Base-by-base conservation (phyloP, 306 rosid species). In the Argentina anserina region DNA sequence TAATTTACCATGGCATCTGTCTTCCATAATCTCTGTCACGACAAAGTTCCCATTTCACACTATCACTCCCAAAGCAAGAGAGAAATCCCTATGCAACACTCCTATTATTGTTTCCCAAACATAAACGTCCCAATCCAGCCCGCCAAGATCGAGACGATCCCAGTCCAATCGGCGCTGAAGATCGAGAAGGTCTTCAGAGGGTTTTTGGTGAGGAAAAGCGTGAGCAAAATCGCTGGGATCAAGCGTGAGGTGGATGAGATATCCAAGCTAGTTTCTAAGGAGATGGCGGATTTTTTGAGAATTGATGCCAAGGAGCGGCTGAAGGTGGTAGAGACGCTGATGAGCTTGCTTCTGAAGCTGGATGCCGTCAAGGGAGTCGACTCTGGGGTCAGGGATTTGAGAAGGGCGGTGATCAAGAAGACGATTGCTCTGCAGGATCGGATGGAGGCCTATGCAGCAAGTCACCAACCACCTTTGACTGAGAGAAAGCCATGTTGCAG, bases 101-200 rank as follows among this genome's bases (percentile, higher is more conserved):
- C 78, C 29, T 25, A 67, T 29, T 29, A 69, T 42, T 64, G 75
- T 12, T 75, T 62, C 15, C n/a, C 18, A 45, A 21, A 11, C 52
- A 50, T 18, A 75, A 72, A 37, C 23, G 29, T 62, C 47, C 76
- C 82, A 0, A 58, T 39, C 11, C 55, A 68, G 36, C n/a, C n/a
- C n/a, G n/a, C n/a, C n/a, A n/a, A n/a, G n/a, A n/a, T n/a, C n/a
- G n/a, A n/a, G n/a, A n/a, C 91, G 1, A 79, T 90, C 23, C 98
- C 98, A 0, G 91, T 93, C 15, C 93, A 67, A 15, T 85, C 81
- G 4, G 96, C 88, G 0, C 28, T 64, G 29, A 86, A 77, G 83
- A 89, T 93, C 40, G 93, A 93, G 85, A 90, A 74, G 83, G 77
- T 65, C 28, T 67, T 79, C 63, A 78, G 93, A 74, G 96, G 93